Percentiles rank a stretch among this genome's conserved stretches.
phyloP scores from a whole-genome alignment of 768 basidiomycete species.

The Russula sp. region DNA sequence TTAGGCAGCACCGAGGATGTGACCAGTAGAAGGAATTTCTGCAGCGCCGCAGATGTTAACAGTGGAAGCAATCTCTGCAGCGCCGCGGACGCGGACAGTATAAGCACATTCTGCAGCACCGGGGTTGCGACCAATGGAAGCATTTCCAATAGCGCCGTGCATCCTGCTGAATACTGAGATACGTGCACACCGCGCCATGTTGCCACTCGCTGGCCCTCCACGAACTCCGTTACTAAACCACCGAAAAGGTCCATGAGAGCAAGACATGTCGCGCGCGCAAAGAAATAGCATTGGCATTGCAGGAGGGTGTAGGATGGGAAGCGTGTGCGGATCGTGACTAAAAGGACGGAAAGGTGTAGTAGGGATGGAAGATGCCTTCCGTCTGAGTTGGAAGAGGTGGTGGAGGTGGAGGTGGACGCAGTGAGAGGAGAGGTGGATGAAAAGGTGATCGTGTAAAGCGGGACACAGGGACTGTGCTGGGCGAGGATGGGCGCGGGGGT shows the following conservation, averaged over 20 bases:
- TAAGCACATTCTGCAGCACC: too few species aligned
- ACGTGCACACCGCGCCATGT: conserved; percentile 31
- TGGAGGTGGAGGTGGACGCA: background rate
- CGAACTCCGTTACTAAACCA: conserved; percentile 20
- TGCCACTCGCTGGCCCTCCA: conserved; percentile 17
- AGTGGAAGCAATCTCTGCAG: too few species aligned
- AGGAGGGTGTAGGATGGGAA: conserved; percentile 29
- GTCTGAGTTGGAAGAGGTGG: background rate
- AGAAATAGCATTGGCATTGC: conserved; percentile 33
- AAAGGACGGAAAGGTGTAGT: conserved; percentile 27
- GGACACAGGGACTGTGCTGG: conserved; percentile 17
- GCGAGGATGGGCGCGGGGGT: conserved; percentile 22
- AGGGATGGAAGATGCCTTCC: conserved; percentile 17
- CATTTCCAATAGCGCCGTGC: too few species aligned
- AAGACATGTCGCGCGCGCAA: conserved; percentile 28
- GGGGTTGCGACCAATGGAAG: too few species aligned
- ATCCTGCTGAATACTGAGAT: conserved; percentile 26
- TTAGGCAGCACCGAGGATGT: too few species aligned
- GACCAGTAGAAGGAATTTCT: too few species aligned
- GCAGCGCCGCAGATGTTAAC: conserved; percentile 27
- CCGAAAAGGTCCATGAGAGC: conserved; percentile 20
- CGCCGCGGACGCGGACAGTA: too few species aligned
- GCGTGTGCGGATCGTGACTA: conserved; percentile 24
- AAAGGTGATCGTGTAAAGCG: conserved; percentile 27
- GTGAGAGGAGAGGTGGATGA: background rate